A percentile compares a stretch with the other conserved stretches of the same genome.
These are phyloP conservation scores for Geotrichum aggregatum DNA, from an alignment of 1,139 yeast species.

Conservation along the genomic window DNA sequence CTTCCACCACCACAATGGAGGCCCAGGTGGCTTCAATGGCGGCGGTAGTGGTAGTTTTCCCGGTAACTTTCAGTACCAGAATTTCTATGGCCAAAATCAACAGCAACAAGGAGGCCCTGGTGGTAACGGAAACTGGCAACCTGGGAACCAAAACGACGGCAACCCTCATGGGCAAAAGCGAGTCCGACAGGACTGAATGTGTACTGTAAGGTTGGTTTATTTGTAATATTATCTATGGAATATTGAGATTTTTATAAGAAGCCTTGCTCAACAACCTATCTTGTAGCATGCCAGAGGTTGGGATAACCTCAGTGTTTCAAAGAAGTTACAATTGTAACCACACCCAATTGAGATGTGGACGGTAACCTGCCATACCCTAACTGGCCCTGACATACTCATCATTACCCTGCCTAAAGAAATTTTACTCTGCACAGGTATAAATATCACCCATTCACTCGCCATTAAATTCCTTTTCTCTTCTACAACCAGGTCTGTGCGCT, in stretches of 20 bases:
- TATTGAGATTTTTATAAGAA: too few relatives aligned
- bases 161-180: constrained; percentile 29
- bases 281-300: too few relatives aligned
- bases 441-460: constrained; percentile 16
- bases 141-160: constrained; percentile 22
- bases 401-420: constrained; percentile 13
- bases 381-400: constrained; percentile 9
- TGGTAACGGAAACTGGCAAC: constrained; percentile 7
- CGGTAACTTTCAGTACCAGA: constrained; percentile 16
- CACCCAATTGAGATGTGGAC: too few relatives aligned
- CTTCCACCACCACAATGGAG: neutral
- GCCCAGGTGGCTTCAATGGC: neutral
- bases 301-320: too few relatives aligned
- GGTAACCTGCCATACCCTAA: too few relatives aligned
- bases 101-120: constrained; percentile 21
- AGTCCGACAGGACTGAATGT: constrained; percentile 17
- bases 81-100: constrained; percentile 24
- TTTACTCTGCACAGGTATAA: constrained; percentile 8
- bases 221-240: too few relatives aligned
- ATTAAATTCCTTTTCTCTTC: constrained; percentile 27
- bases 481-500: constrained; percentile 20
- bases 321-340: too few relatives aligned
- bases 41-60: neutral
- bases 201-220: too few relatives aligned
- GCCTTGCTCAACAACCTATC: too few relatives aligned